Base-by-base conservation (phyloP, 139 green algal genomes). In the Chlamydomonas incerta region DNA sequence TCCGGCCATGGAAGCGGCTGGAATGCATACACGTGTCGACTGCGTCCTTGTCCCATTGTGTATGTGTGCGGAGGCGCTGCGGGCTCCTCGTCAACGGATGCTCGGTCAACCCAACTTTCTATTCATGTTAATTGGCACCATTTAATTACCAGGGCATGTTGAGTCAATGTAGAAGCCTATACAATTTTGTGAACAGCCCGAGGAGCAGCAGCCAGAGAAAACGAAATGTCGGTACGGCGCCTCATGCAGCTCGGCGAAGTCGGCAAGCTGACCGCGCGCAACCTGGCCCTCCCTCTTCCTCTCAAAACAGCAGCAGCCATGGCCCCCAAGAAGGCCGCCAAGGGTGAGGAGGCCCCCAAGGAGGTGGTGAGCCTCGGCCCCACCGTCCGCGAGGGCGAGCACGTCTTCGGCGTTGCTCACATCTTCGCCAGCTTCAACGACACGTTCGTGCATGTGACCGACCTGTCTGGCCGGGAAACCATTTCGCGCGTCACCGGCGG, bases 341-440 rank as follows among this genome's bases (percentile, higher is more conserved):
- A 35, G 52, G 80, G 79, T n/a, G 80, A 24, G 8, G 75, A 68
- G 0, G 69, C 80, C 47, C 87, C 83, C 41, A 90, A 92, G 81
- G 95, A 97, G 90, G 92, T 94, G 60, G 91, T 95, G n/a, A 93
- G 90, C 58, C 91, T 98, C 29, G 95, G 96, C 70, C 96, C 95
- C 67, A 88, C 77, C 46, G 92, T 96, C 13, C 90, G 96, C 21
- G 98, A 99, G 91, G 98, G 98, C 80, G 98, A 99, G 94, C 89
- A 97, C 73, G 96, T 99, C 47, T 99, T 99, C 81, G 98, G 98
- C 70, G 98, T 99, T 33, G 97, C 96, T 41, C 98, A 99, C 94
- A 99, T 99, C 90, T 99, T 99, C 82, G 98, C 98, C 26, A 98
- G 95, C 73, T 99, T 99, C 95, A 99, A 99, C 90, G 98, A 99